phyloP scores from a whole-genome alignment of 768 basidiomycete genomes.

The Hypholoma fasciculare region DNA sequence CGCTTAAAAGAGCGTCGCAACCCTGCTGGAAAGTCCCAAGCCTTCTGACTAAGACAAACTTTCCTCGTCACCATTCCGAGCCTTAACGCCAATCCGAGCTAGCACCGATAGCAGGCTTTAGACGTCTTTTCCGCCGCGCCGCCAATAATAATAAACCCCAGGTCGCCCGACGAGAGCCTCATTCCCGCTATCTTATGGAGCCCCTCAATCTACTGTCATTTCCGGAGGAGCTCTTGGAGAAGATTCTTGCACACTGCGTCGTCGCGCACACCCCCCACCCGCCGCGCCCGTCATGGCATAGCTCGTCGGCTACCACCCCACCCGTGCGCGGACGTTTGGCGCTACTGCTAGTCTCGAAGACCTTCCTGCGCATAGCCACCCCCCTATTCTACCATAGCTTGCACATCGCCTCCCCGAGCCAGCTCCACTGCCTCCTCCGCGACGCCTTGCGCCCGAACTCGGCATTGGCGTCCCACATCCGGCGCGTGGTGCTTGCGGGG shows the following conservation, averaged over 20 bases:
- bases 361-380: slow-evolving; percentile 55
- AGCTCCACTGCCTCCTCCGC: slow-evolving; percentile 39
- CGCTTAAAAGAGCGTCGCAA: not conserved
- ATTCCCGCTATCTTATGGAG: not conserved
- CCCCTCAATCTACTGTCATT: slow-evolving; percentile 20
- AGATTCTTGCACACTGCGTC: slow-evolving; percentile 28
- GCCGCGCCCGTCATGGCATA: slow-evolving; percentile 19
- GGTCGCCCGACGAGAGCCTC: not conserved
- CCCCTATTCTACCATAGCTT: slow-evolving; percentile 60
- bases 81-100: slow-evolving; percentile 4
- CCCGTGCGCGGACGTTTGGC: slow-evolving; percentile 46
- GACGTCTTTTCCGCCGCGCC: slow-evolving; percentile 1
- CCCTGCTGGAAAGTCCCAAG: slow-evolving; percentile 10
- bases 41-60: slow-evolving; percentile 3
- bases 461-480: slow-evolving; percentile 38
- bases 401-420: slow-evolving; percentile 38
- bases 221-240: slow-evolving; percentile 36
- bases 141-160: not conserved
- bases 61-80: not conserved
- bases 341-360: slow-evolving; percentile 50
- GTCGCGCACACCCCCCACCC: slow-evolving; percentile 12
- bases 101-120: not conserved
- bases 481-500: slow-evolving; percentile 39
- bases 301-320: not conserved
- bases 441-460: slow-evolving; percentile 37